Conservation (phyloP, 805 yeast genomes). For the Myxozyma monticola region DNA sequence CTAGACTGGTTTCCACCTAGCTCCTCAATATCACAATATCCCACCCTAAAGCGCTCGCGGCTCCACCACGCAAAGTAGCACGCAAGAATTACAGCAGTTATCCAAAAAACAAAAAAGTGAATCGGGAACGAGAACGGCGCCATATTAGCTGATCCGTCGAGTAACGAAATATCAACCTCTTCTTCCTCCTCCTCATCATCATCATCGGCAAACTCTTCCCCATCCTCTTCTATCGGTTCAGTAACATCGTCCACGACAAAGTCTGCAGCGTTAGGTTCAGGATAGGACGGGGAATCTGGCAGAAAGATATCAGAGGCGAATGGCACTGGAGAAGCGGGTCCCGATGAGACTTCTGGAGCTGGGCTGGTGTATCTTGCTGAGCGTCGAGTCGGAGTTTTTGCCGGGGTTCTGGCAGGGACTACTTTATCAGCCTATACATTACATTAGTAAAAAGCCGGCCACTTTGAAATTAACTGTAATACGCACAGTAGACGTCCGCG, state of each 20-base stretch:
- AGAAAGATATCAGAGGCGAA: slow-evolving; percentile 10
- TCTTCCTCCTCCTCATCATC: too few relatives aligned
- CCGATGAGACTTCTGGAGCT: not conserved
- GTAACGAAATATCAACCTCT: slow-evolving; percentile 6
- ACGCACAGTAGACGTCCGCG: too few relatives aligned
- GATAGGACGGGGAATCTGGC: slow-evolving; percentile 1
- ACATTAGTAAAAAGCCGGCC: too few relatives aligned
- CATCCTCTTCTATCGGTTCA: slow-evolving; percentile 1
- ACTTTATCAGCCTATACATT: too few relatives aligned
- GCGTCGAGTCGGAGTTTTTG: too few relatives aligned
- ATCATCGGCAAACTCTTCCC: slow-evolving; percentile 13
- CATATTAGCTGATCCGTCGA: slow-evolving; percentile 5
- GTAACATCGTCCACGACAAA: not conserved
- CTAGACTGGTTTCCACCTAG: slow-evolving; percentile 6
- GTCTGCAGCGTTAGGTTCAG: slow-evolving; percentile 1
- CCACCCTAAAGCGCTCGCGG: slow-evolving; percentile 8
- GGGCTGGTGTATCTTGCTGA: too few relatives aligned
- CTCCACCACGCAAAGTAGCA: slow-evolving; percentile 16
- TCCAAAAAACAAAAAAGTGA: slow-evolving; percentile 6
- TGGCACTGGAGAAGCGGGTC: slow-evolving; percentile 1
- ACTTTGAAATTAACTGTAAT: too few relatives aligned
- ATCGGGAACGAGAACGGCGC: slow-evolving; percentile 13
- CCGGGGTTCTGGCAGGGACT: too few relatives aligned
- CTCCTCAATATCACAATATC: slow-evolving; percentile 23
- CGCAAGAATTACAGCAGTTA: not conserved